Conservation (phyloP, 2,329 filamentous ascomycete species). For the Colletotrichum graminicola region DNA sequence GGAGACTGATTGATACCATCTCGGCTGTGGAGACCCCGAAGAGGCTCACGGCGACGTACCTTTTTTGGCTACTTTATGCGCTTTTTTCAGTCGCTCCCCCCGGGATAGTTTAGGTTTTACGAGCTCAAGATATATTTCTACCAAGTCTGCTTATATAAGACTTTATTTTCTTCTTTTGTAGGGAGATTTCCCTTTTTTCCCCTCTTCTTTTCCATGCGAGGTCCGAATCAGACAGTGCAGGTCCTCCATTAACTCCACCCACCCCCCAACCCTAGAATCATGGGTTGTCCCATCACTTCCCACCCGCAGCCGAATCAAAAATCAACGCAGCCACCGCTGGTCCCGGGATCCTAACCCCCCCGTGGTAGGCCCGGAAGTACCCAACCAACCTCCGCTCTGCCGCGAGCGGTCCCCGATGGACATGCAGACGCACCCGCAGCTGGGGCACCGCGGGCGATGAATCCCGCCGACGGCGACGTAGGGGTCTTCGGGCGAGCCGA, state of each 20-base stretch:
- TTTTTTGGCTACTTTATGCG: neutral
- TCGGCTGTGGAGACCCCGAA: neutral
- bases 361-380: constrained; percentile 3
- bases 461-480: neutral
- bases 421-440: constrained; percentile 9
- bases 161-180: neutral
- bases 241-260: neutral
- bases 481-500: too few species aligned
- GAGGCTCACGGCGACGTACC: neutral
- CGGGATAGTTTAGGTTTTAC: too few species aligned
- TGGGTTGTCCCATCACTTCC: neutral
- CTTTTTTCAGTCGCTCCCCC: neutral
- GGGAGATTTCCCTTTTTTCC: neutral
- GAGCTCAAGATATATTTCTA: neutral
- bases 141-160: neutral
- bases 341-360: neutral
- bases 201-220: neutral
- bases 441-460: neutral
- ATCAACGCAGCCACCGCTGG: neutral
- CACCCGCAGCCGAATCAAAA: too few species aligned
- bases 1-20: neutral
- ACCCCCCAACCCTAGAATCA: neutral
- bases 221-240: neutral
- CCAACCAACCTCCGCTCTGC: neutral
- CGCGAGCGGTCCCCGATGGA: neutral